Percentiles rank a stretch among this genome's conserved stretches.
Conservation (phyloP, 2,329 filamentous ascomycete species). For the Colletotrichum melonis region DNA sequence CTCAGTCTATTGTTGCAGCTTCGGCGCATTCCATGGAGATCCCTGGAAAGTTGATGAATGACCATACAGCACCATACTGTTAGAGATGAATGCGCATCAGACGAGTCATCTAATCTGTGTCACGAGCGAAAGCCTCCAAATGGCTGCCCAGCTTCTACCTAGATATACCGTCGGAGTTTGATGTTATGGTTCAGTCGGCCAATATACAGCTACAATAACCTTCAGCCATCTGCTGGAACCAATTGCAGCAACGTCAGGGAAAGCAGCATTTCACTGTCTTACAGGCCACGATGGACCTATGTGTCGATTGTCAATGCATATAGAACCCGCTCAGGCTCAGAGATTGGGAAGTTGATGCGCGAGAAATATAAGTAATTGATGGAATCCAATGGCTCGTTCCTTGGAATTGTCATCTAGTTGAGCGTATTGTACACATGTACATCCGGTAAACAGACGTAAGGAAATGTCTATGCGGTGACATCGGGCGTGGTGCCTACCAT, state of each 20-base stretch:
- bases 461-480: constrained; percentile 63
- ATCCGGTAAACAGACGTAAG: constrained; percentile 56
- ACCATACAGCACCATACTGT: not conserved
- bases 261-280: not conserved
- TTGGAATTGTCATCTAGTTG: constrained; percentile 55
- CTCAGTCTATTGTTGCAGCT: not conserved
- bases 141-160: not conserved
- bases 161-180: not conserved
- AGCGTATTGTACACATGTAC: constrained; percentile 67
- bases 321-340: not conserved
- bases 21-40: not conserved
- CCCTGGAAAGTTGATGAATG: not conserved
- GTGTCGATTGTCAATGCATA: not conserved
- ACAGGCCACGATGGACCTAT: not conserved
- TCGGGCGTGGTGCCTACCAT: constrained; percentile 53
- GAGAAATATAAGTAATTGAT: constrained; percentile 18
- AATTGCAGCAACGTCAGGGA: not conserved
- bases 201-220: not conserved
- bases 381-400: constrained; percentile 35
- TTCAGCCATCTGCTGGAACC: not conserved
- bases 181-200: not conserved
- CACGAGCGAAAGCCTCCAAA: not conserved
- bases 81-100: not conserved
- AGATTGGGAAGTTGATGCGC: not conserved
- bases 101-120: not conserved